Conservation (phyloP, 1,284 basidiomycete species). For the Puccinia polysora region DNA sequence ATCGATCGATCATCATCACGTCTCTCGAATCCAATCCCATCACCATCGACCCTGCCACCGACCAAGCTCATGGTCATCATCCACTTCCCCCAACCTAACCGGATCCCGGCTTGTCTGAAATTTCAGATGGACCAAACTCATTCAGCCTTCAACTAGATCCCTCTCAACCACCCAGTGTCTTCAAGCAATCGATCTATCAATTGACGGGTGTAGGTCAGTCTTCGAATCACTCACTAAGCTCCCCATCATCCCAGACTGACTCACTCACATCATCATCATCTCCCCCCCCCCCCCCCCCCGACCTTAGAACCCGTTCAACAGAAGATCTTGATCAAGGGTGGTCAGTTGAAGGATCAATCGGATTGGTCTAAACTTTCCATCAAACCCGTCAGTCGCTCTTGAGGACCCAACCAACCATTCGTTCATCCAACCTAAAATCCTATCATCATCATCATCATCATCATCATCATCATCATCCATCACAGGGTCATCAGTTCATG, state of each 20-base stretch:
- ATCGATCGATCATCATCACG: neutral
- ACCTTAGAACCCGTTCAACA: conserved; percentile 64
- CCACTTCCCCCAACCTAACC: neutral
- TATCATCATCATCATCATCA: neutral
- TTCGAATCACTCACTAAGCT: neutral
- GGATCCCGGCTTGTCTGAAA: neutral
- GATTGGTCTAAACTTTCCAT: conserved; percentile 75
- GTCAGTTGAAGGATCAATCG: conserved; percentile 86
- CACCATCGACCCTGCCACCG: too few relatives aligned
- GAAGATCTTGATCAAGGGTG: conserved; percentile 96
- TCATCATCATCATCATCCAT: too few relatives aligned
- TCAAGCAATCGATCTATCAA: conserved; percentile 77
- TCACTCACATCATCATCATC: neutral
- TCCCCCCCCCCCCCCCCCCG: neutral
- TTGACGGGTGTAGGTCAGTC: conserved; percentile 72
- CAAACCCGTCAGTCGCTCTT: conserved; percentile 62
- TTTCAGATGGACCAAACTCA: conserved; percentile 61
- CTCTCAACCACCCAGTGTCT: conserved; percentile 64
- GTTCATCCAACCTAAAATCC: conserved; percentile 57
- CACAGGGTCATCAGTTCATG: conserved; percentile 52
- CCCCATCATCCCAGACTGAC: neutral
- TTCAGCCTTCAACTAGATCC: conserved; percentile 62
- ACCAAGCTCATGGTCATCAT: neutral
- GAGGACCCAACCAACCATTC: conserved; percentile 60
- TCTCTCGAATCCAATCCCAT: neutral